phyloP scores from a whole-genome alignment of 257 asterid species.

The Jacaranda mimosifolia region DNA sequence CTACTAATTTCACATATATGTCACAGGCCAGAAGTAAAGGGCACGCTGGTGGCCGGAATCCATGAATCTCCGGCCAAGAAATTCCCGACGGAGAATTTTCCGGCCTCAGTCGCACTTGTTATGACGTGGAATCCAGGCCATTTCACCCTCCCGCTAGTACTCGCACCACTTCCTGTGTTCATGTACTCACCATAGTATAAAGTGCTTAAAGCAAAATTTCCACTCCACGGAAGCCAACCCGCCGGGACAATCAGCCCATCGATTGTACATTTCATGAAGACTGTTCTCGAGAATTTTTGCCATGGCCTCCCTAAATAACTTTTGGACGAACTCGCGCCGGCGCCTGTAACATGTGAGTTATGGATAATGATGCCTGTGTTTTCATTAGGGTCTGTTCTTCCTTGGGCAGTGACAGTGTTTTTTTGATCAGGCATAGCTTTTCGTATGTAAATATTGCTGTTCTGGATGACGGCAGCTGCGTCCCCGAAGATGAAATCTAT shows the following conservation, averaged over 20 bases:
- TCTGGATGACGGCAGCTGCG: conserved; percentile 56
- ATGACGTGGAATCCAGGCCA: conserved; percentile 63
- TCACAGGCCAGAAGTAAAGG: conserved; percentile 60
- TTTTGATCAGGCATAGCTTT: conserved; percentile 46
- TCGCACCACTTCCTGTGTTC: conserved; percentile 60
- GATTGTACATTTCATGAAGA: conserved; percentile 43
- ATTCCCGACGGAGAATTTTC: conserved; percentile 50
- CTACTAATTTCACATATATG: neutral
- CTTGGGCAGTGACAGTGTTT: conserved; percentile 72
- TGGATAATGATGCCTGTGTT: conserved; percentile 66
- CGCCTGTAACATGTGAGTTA: conserved; percentile 45
- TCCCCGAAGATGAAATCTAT: conserved; percentile 76
- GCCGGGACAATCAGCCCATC: conserved; percentile 52
- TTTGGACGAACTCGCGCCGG: conserved; percentile 30
- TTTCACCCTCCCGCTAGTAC: conserved; percentile 51
- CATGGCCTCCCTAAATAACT: conserved; percentile 74
- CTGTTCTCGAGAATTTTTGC: conserved; percentile 57
- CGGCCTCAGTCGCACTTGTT: conserved; percentile 43
- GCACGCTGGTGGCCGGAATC: conserved; percentile 67
- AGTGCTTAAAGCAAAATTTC: conserved; percentile 49
- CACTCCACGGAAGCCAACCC: conserved; percentile 74
- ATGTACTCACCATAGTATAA: conserved; percentile 67
- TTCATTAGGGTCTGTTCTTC: conserved; percentile 51
- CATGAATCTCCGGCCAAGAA: conserved; percentile 65
- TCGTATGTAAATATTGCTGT: conserved; percentile 53